Evolutionary conservation across 2,329 filamentous ascomycete genomes (phyloP), one percentile per base, ranked within the genome.

Genomic region (Gremmenia infestans): DNA sequence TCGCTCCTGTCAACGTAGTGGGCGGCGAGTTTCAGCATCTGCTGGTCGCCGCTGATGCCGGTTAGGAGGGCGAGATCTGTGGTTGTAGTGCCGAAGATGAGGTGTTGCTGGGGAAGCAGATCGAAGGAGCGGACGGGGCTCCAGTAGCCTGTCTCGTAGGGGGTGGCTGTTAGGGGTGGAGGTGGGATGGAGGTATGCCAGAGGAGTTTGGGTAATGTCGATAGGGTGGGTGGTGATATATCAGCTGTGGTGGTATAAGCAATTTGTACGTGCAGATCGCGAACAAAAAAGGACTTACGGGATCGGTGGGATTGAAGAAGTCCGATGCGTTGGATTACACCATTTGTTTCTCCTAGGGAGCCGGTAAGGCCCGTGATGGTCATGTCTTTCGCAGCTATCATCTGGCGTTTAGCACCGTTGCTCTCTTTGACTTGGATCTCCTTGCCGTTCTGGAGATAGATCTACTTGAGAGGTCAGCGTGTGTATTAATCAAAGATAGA

Each of bases 121-220:
- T 61, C 59, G 42, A 55, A 58, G 3, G 54, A 55, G 9, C 54
- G 56, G 19, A 19, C 36, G 1, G 59, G 51, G 4, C 25, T 55
- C 59, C 59, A 61, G 49, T 61, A 59, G 15, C 59, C 59, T 11
- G 54, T 59, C 32, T 50, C 12, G 47, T 57, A 57, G 14, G 45
- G 19, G 5, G 56, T 37, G 8, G 50, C 56, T 23, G 55, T 53
- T 14, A 57, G n/a, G 5, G 45, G n/a, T 15, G 15, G 2, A 2
- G 54, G 56, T 25, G 56, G 56, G 7, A 61, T 17, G 3, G 45
- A 28, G 11, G n/a, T 40, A 11, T 54, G 36, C 59, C 59, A 59
- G 36, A 61, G 56, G 23, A 46, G 28, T 22, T 52, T 50, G n/a
- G 48, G 43, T 11, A 57, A n/a, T 8, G 46, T 52, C 17, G 56